Evolutionary conservation across 345 rosid species (phyloP).

Genomic region (Triadica sebifera): DNA sequence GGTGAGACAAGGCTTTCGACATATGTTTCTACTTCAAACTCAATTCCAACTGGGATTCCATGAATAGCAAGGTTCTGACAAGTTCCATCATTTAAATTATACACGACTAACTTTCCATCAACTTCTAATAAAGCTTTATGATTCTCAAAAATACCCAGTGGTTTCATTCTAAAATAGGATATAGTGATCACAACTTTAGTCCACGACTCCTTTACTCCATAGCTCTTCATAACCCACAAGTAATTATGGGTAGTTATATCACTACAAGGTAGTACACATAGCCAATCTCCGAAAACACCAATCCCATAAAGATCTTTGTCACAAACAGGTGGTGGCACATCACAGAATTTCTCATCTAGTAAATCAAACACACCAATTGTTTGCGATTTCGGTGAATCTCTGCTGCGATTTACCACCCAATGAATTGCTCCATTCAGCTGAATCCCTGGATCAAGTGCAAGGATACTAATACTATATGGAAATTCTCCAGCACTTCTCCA

Average conservation of each 20-base stretch:
- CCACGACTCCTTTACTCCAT: constrained; percentile 38
- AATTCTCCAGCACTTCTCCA: constrained; percentile 28
- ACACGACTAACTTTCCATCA: constrained; percentile 44
- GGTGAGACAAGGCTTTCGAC: constrained; percentile 50
- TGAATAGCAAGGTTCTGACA: constrained; percentile 25
- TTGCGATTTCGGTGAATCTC: not conserved
- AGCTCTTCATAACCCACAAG: constrained; percentile 43
- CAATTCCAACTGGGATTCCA: constrained; percentile 32
- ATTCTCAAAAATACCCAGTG: constrained; percentile 35
- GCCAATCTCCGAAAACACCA: constrained; percentile 28
- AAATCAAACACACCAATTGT: constrained; percentile 33
- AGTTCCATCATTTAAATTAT: constrained; percentile 28
- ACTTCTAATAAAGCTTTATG: constrained; percentile 34
- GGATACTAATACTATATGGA: constrained; percentile 20
- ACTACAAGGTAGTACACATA: constrained; percentile 35
- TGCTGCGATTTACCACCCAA: constrained; percentile 30
- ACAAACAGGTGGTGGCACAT: constrained; percentile 31
- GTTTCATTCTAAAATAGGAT: constrained; percentile 40
- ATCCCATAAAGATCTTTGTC: constrained; percentile 33
- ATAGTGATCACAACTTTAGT: constrained; percentile 28
- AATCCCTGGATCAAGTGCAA: constrained; percentile 29
- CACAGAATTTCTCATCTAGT: constrained; percentile 31
- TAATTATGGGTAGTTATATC: constrained; percentile 32
- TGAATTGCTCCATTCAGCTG: constrained; percentile 34
- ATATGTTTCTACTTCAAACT: constrained; percentile 42